These are phyloP conservation scores for Tolypocladium guangdongense DNA, from an alignment of 2,329 filamentous ascomycete species.

Conservation along the genomic window DNA sequence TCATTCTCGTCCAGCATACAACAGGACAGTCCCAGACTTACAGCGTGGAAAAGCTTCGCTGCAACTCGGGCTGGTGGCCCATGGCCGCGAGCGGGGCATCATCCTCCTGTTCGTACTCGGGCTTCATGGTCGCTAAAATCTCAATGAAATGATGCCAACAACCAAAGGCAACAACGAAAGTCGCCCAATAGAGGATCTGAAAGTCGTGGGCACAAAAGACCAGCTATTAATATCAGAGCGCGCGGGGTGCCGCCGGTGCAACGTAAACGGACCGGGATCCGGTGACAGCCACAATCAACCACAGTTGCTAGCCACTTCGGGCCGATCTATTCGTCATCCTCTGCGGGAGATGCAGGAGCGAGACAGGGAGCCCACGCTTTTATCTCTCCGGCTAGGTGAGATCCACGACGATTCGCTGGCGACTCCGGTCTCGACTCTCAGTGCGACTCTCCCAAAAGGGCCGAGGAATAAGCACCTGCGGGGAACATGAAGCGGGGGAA, in stretches of 20 bases:
- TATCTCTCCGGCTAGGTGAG: neutral
- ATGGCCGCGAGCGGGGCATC: slow-evolving; percentile 14
- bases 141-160: neutral
- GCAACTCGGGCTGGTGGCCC: slow-evolving; percentile 13
- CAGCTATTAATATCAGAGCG: neutral
- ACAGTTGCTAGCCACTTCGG: neutral
- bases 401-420: neutral
- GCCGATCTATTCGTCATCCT: neutral
- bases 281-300: neutral
- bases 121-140: slow-evolving; percentile 6
- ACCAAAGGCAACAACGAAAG: neutral
- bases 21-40: neutral
- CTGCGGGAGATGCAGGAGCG: neutral
- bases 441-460: neutral
- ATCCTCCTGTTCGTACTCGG: slow-evolving; percentile 7
- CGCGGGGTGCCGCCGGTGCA: too few species aligned
- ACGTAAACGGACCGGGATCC: neutral
- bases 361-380: neutral
- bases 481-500: neutral
- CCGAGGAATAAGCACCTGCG: neutral
- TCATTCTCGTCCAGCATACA: neutral
- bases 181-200: neutral
- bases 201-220: neutral
- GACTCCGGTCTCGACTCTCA: neutral
- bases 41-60: slow-evolving; percentile 15